Base-by-base conservation (phyloP, 202 grass and related monocot genomes). In the Thinopyrum obtusiflorum region DNA sequence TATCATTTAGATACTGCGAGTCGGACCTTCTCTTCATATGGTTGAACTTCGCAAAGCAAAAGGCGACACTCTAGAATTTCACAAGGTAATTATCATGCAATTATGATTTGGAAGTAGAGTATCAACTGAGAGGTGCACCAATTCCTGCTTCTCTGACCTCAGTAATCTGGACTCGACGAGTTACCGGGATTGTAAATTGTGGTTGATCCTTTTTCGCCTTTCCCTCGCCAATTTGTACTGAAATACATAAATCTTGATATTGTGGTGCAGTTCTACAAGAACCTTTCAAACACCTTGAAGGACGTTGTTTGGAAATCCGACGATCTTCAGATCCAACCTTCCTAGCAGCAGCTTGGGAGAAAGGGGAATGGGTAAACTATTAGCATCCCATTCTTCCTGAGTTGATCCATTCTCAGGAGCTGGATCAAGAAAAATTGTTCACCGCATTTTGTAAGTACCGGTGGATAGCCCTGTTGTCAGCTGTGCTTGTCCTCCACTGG, bases 31-130 rank as follows among this genome's bases (percentile, higher is more conserved):
- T 82, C 77, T 95, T 76, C 90, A 95, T 67, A 95, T 95, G 93
- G 88, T 95, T 47, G 93, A 95, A 82, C 86, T 95, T 29, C 83
- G 90, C 26, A 95, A 95, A 89, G 86, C 93, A 61, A 95, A 95
- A 85, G 93, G 93, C 1, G 93, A 92, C 69, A 95, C 93, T 23
- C 73, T 95, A 59, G 93, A 95, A 76, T 95, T 95, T 76, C 93
- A 95, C 17, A 95, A 95, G 90, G 93, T 95, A 92, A 15, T 62
- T 68, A n/a, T 25, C 40, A 42, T 65, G 14, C 13, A 62, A 57
- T 27, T 83, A 79, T 49, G 7, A 42, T 44, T 80, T 15, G n/a
- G 9, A 89, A 61, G 20, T 73, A 63, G n/a, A 7, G 15, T 25
- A 9, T 78, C 1, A 15, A 46, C 36, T 18, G 23, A 71, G 6